These are phyloP conservation scores for Furcasterigmium furcatum DNA, from an alignment of 2,329 filamentous ascomycete species.

Conservation along the genomic window DNA sequence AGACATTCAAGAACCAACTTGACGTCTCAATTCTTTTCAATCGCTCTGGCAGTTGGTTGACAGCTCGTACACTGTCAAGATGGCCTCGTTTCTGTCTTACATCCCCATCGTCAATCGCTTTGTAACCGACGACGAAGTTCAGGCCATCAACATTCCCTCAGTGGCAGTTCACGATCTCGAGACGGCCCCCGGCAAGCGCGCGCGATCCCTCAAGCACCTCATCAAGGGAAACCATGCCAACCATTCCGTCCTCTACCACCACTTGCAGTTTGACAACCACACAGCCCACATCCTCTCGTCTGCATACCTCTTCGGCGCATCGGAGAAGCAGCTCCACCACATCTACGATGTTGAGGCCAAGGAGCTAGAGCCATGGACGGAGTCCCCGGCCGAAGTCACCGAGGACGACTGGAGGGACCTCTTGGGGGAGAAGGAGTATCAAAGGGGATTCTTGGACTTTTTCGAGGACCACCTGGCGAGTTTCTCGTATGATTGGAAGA, in stretches of 20 bases:
- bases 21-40: no score
- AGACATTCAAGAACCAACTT: no score
- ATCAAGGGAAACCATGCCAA: conserved; percentile 90
- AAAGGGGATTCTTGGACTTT: conserved; percentile 89
- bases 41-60: no score
- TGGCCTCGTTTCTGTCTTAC: conserved; percentile 34
- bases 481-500: conserved; percentile 80
- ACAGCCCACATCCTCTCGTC: conserved; percentile 78
- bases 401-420: conserved; percentile 84
- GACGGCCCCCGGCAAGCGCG: conserved; percentile 72
- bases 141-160: conserved; percentile 56
- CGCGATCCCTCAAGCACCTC: conserved; percentile 83
- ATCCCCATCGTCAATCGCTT: conserved; percentile 35
- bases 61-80: no score
- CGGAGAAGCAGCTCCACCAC: conserved; percentile 66
- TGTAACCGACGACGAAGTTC: conserved; percentile 21
- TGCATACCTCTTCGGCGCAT: conserved; percentile 80
- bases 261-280: conserved; percentile 78
- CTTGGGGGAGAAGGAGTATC: conserved; percentile 74
- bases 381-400: conserved; percentile 81
- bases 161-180: conserved; percentile 79
- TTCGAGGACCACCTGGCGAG: conserved; percentile 86
- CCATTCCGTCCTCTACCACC: conserved; percentile 76
- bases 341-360: conserved; percentile 78
- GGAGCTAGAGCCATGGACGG: conserved; percentile 73